Evolutionary conservation across 352 stramenopile genomes (phyloP).

Genomic region (Phytophthora ramorum): DNA sequence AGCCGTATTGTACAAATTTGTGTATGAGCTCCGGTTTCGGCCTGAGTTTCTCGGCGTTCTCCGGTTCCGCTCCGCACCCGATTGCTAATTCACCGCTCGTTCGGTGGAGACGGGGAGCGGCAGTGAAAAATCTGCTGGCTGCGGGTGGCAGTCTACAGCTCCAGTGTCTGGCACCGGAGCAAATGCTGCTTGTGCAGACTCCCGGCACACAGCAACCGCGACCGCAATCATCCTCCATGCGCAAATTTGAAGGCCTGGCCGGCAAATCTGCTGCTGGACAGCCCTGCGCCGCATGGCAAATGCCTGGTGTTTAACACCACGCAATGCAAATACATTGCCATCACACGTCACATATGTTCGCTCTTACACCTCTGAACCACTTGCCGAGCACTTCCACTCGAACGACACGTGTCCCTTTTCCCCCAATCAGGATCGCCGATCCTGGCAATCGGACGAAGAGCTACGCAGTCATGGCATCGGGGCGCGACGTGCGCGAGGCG

Average conservation of each 20-base stretch:
- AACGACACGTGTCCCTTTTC: neutral
- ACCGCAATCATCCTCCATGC: neutral
- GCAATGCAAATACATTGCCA: neutral
- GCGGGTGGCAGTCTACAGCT: too few species aligned
- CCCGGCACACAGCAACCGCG: neutral
- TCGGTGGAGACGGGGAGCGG: slow-evolving; percentile 25
- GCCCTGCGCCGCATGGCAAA: slow-evolving; percentile 16
- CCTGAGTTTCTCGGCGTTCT: slow-evolving; percentile 24
- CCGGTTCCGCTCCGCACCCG: neutral
- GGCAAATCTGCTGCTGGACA: slow-evolving; percentile 21
- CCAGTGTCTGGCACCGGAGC: neutral
- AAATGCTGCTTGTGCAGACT: neutral
- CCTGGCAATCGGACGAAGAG: slow-evolving; percentile 25
- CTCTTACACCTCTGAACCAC: neutral
- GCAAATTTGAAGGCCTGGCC: neutral
- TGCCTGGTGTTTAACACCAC: neutral
- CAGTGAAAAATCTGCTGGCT: slow-evolving; percentile 9
- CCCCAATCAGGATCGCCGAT: slow-evolving; percentile 21
- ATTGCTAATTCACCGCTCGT: slow-evolving; percentile 33
- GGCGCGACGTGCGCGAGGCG: slow-evolving; percentile 42
- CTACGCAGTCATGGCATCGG: slow-evolving; percentile 17
- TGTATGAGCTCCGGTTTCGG: too few species aligned
- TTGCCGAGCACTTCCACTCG: slow-evolving; percentile 5
- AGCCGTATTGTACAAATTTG: too few species aligned
- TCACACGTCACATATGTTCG: slow-evolving; percentile 1